phyloP scores from a whole-genome alignment of 805 yeast genomes.

The Komagataella mondaviorum region DNA sequence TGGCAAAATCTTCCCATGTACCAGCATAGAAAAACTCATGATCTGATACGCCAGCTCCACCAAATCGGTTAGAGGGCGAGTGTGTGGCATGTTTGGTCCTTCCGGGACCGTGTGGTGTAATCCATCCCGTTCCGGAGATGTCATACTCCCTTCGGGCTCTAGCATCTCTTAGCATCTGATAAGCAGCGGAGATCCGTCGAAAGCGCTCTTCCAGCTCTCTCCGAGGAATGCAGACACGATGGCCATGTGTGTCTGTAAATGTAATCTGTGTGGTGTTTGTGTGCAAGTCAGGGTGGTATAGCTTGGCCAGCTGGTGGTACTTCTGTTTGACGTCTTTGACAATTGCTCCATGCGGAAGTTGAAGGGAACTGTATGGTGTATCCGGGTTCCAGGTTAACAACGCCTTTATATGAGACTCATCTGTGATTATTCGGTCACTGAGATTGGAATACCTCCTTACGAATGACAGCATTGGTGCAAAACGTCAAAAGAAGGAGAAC shows the following conservation, averaged over 20 bases:
- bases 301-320: conserved; percentile 50
- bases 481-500: background rate
- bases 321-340: conserved; percentile 26
- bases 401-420: conserved; percentile 26
- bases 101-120: conserved; percentile 3
- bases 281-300: conserved; percentile 68
- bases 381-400: background rate
- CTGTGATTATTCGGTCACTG: conserved; percentile 28
- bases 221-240: conserved; percentile 1
- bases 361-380: background rate
- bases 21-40: conserved; percentile 46
- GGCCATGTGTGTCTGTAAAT: conserved; percentile 2
- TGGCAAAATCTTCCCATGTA: conserved; percentile 49
- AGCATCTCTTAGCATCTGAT: conserved; percentile 36
- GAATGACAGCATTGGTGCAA: background rate
- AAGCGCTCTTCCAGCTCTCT: conserved; percentile 27
- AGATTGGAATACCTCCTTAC: conserved; percentile 3
- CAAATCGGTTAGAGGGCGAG: background rate
- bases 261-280: background rate
- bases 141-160: conserved; percentile 31
- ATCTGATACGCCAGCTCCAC: conserved; percentile 2
- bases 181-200: conserved; percentile 43
- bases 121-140: conserved; percentile 31
- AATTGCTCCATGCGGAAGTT: conserved; percentile 9
- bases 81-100: background rate